Percentiles rank a stretch among this genome's conserved stretches.
phyloP scores from a whole-genome alignment of 2,329 filamentous ascomycete species.

The Alternaria gansuensis region DNA sequence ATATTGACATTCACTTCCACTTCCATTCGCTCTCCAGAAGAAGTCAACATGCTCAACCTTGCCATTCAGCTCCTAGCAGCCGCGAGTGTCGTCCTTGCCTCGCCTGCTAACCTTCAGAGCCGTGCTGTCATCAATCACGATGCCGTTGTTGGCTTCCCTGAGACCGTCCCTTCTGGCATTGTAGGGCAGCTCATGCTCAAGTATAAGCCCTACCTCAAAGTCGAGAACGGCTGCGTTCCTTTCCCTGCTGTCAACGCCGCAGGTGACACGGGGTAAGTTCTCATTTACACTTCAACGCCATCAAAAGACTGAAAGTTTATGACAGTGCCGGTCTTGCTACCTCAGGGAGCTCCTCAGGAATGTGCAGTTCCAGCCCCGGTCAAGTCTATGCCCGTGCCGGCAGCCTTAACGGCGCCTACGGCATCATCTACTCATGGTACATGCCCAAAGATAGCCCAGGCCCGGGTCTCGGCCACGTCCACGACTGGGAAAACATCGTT shows the following conservation, averaged over 20 bases:
- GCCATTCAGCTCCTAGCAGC: constrained; percentile 36
- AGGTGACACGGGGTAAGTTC: constrained; percentile 64
- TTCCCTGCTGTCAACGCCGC: constrained; percentile 68
- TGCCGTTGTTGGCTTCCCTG: constrained; percentile 62
- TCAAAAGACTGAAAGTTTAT: constrained; percentile 1
- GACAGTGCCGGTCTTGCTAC: constrained; percentile 56
- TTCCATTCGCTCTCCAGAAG: not conserved
- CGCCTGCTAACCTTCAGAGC: constrained; percentile 41
- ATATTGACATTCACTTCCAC: not conserved
- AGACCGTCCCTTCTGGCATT: constrained; percentile 61
- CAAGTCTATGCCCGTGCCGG: constrained; percentile 62
- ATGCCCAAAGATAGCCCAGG: constrained; percentile 60
- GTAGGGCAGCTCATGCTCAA: constrained; percentile 62
- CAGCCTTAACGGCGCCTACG: constrained; percentile 56
- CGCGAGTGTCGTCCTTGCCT: constrained; percentile 33
- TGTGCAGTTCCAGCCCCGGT: constrained; percentile 58
- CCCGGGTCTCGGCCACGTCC: constrained; percentile 60
- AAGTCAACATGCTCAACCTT: constrained; percentile 38
- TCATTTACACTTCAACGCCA: not conserved
- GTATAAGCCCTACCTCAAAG: constrained; percentile 65
- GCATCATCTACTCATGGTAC: constrained; percentile 64
- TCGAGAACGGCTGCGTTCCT: constrained; percentile 68
- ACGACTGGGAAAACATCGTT: constrained; percentile 66
- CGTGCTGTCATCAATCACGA: constrained; percentile 58
- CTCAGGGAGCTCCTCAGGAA: constrained; percentile 55